Evolutionary conservation across 805 yeast species (phyloP), one percentile per base, ranked within the genome.

Genomic region (Tetrapisispora phaffii): DNA sequence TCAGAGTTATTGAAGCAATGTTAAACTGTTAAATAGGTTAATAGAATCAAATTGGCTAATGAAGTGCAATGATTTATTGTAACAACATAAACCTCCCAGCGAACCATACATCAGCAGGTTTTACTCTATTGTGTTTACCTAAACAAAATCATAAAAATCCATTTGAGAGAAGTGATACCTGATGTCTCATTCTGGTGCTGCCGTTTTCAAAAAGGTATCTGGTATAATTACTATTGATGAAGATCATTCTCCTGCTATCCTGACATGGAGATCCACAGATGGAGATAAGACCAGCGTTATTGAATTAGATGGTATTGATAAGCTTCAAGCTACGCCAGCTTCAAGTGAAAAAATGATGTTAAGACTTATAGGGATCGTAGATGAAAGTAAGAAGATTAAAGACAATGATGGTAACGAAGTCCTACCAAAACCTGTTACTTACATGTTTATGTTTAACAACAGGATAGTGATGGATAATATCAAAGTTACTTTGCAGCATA

Each of bases 281-380:
- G 78, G 81, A 4, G 81, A 76, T 51, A 64, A 67, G 17, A 55
- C 67, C 3, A 69, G 72, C 13, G 48, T 55, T 21, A 68, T 76
- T 10, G 59, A 59, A 1, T 59, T 77, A 34, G 70, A 70, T 35
- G 61, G 69, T 1, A 70, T 76, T 19, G 66, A 67, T 3, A 67
- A 73, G 48, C 61, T 85, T 17, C 84, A 82, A 57, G 89, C 86
- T 1, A 76, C 93, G 0, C 80, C 85, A 6, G 79, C 80, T 13
- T 63, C 76, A 0, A 71, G 79, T 22, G 82, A 80, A 13, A 80
- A 79, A 52, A 76, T 84, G 82, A 74, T 77, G 66, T 31, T n/a
- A n/a, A n/a, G n/a, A n/a, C n/a, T n/a, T n/a, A n/a, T n/a, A n/a
- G n/a, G n/a, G n/a, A n/a, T n/a, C n/a, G n/a, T n/a, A n/a, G n/a